A percentile compares a stretch with the other conserved stretches of the same genome.
Evolutionary conservation across 2,329 filamentous ascomycete genomes (phyloP).

Genomic region (Thielaviopsis ethacetica): DNA sequence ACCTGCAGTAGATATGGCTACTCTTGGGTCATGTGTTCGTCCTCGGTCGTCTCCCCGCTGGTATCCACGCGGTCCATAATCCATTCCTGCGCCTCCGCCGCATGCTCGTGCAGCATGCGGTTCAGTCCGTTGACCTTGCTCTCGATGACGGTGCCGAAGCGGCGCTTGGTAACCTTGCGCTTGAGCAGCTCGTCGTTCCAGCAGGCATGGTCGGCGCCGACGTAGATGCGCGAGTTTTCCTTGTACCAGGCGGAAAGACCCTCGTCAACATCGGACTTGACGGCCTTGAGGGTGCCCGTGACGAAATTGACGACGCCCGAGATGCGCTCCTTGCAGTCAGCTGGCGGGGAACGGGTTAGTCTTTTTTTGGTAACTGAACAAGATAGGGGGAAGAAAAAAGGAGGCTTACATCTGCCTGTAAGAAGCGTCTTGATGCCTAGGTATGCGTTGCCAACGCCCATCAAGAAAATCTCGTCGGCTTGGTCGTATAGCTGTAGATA

Average conservation of each 20-base stretch:
- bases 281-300: constrained; percentile 55
- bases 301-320: constrained; percentile 69
- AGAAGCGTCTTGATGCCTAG: constrained; percentile 68
- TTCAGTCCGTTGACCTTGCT: constrained; percentile 32
- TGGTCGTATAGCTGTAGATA: constrained; percentile 69
- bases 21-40: constrained; percentile 23
- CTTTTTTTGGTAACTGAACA: background rate
- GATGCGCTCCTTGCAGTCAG: constrained; percentile 50
- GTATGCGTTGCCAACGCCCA: constrained; percentile 84
- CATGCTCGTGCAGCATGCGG: constrained; percentile 40
- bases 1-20: background rate
- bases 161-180: constrained; percentile 41
- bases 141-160: constrained; percentile 41
- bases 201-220: constrained; percentile 57
- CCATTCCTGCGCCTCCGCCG: constrained; percentile 34
- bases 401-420: constrained; percentile 51
- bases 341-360: constrained; percentile 10
- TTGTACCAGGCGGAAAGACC: constrained; percentile 69
- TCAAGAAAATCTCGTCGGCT: constrained; percentile 59
- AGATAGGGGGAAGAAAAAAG: constrained; percentile 3
- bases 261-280: constrained; percentile 64
- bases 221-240: constrained; percentile 62
- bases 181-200: constrained; percentile 50
- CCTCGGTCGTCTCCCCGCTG: constrained; percentile 31
- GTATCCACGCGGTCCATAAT: constrained; percentile 25